A percentile compares a stretch with the other conserved stretches of the same genome.
Evolutionary conservation across 306 rosid species (phyloP).

Genomic region (Casuarina glauca): DNA sequence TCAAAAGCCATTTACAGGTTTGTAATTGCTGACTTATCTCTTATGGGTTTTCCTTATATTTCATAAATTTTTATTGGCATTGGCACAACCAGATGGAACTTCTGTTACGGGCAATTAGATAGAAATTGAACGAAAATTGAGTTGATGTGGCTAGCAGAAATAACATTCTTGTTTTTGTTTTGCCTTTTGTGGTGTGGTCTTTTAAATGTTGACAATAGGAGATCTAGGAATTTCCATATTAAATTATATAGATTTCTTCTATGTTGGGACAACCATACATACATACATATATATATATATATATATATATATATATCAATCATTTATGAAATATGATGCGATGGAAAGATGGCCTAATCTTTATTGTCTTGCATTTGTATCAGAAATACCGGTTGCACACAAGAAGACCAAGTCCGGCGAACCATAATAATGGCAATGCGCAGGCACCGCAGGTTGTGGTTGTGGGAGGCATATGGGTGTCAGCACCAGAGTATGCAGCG

Average conservation of each 20-base stretch:
- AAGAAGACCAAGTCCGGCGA: conserved; percentile 59
- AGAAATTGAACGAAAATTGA: neutral
- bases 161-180: neutral
- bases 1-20: conserved; percentile 96
- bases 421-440: conserved; percentile 42
- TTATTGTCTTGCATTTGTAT: neutral
- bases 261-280: neutral
- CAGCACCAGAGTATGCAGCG: conserved; percentile 65
- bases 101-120: neutral
- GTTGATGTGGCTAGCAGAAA: neutral
- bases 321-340: neutral
- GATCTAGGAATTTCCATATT: neutral
- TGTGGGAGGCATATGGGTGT: conserved; percentile 81
- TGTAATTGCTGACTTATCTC: neutral
- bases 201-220: neutral
- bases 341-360: conserved; percentile 3
- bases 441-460: conserved; percentile 64
- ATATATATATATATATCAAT: too few relatives aligned
- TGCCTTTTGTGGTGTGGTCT: neutral
- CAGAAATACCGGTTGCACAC: conserved; percentile 90
- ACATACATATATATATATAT: too few relatives aligned
- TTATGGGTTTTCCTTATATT: neutral
- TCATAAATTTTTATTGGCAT: neutral
- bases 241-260: neutral
- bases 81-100: neutral